phyloP scores from a whole-genome alignment of 345 rosid species.

The Eucalyptus virginea region DNA sequence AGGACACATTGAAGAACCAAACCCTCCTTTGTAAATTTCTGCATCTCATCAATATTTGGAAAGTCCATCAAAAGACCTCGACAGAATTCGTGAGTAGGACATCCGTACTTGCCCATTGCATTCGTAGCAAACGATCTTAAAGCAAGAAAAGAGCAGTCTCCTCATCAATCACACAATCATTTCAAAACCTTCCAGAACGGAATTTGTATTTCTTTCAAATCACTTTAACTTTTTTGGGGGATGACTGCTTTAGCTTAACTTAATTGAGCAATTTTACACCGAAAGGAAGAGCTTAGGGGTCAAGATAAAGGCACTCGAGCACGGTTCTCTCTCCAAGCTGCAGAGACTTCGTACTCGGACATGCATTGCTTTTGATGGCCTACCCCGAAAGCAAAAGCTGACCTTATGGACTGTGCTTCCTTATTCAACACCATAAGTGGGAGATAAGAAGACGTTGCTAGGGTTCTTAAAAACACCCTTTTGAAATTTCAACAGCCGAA shows the following conservation, averaged over 20 bases:
- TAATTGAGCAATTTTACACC: not conserved
- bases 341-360: not conserved
- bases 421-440: not conserved
- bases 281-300: not conserved
- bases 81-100: not conserved
- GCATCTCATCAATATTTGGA: not conserved
- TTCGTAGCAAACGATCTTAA: not conserved
- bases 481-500: not conserved
- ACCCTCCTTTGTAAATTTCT: not conserved
- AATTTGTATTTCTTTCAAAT: not conserved
- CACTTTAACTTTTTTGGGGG: not conserved
- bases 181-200: not conserved
- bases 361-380: not conserved
- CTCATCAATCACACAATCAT: not conserved
- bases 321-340: not conserved
- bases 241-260: not conserved
- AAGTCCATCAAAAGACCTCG: not conserved
- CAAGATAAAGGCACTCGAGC: not conserved
- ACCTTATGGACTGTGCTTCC: not conserved
- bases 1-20: not conserved
- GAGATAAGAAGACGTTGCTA: not conserved
- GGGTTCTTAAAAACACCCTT: not conserved
- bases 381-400: not conserved
- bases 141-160: not conserved
- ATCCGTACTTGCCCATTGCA: not conserved